These are phyloP conservation scores for Solanum pennellii DNA, from an alignment of 257 asterid genomes.

Conservation along the genomic window DNA sequence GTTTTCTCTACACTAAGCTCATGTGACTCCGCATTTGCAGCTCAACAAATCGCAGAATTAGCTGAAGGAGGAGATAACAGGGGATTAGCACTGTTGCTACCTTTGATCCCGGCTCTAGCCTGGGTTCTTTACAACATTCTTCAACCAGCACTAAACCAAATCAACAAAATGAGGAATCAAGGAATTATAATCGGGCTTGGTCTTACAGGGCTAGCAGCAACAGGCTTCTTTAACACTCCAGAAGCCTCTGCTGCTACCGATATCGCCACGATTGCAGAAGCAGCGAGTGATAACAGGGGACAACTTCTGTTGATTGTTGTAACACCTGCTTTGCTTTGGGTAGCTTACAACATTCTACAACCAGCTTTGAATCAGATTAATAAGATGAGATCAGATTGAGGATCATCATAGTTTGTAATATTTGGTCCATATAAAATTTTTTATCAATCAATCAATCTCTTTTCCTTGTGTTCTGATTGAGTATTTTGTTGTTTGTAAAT, in stretches of 20 bases:
- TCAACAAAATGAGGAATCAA: constrained; percentile 64
- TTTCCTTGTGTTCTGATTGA: neutral
- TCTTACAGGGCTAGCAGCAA: constrained; percentile 49
- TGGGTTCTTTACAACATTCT: constrained; percentile 91
- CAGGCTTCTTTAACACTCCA: constrained; percentile 35
- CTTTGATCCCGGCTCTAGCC: constrained; percentile 61
- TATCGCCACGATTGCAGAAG: constrained; percentile 40
- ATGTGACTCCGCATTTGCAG: constrained; percentile 69
- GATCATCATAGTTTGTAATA: neutral
- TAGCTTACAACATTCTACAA: constrained; percentile 66
- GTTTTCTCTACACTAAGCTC: constrained; percentile 63
- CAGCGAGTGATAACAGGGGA: constrained; percentile 67
- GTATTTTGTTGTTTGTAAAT: neutral
- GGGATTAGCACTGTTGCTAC: constrained; percentile 64
- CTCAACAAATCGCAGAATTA: constrained; percentile 74
- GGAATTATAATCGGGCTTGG: constrained; percentile 67
- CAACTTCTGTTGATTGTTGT: constrained; percentile 67
- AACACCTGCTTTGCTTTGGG: constrained; percentile 86
- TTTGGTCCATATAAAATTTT: neutral
- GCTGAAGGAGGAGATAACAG: constrained; percentile 93
- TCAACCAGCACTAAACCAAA: constrained; percentile 81
- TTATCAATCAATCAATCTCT: neutral
- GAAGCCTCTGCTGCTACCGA: constrained; percentile 52
- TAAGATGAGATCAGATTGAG: constrained; percentile 58
- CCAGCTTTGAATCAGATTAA: constrained; percentile 94